Conservation (phyloP, 2,329 filamentous ascomycete genomes). For the Thelonectria blattea region DNA sequence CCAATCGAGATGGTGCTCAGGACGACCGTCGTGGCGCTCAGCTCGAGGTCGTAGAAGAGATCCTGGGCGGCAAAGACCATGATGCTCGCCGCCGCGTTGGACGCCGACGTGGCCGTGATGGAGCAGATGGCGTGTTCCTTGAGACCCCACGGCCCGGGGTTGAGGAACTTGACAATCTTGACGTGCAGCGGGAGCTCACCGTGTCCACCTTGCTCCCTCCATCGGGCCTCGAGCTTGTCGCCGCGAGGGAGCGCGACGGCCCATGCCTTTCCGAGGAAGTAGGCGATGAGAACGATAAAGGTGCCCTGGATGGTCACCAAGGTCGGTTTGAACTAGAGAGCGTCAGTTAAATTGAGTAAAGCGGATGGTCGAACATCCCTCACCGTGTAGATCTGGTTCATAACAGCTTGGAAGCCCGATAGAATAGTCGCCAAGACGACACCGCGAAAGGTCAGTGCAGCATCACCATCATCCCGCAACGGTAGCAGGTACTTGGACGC, state of each 20-base stretch:
- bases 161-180: conserved; percentile 51
- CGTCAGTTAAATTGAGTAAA: conserved; percentile 8
- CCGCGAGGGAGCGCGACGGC: conserved; percentile 53
- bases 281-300: conserved; percentile 63
- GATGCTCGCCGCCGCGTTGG: conserved; percentile 52
- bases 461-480: conserved; percentile 59
- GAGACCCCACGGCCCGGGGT: conserved; percentile 57
- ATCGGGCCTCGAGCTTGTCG: conserved; percentile 54
- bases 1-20: conserved; percentile 59
- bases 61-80: conserved; percentile 55
- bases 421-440: conserved; percentile 56
- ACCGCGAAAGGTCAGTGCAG: conserved; percentile 58
- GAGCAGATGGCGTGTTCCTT: conserved; percentile 63
- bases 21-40: conserved; percentile 54
- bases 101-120: conserved; percentile 61
- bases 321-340: conserved; percentile 58
- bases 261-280: conserved; percentile 56
- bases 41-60: conserved; percentile 57
- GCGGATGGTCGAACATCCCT: conserved; percentile 18
- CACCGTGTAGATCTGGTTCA: conserved; percentile 62
- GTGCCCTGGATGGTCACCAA: conserved; percentile 54
- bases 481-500: conserved; percentile 56
- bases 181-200: conserved; percentile 52
- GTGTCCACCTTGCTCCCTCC: conserved; percentile 49
- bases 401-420: conserved; percentile 59